These are phyloP conservation scores for Backusella circina DNA, from an alignment of 192 early-diverging fungal species.

Conservation along the genomic window DNA sequence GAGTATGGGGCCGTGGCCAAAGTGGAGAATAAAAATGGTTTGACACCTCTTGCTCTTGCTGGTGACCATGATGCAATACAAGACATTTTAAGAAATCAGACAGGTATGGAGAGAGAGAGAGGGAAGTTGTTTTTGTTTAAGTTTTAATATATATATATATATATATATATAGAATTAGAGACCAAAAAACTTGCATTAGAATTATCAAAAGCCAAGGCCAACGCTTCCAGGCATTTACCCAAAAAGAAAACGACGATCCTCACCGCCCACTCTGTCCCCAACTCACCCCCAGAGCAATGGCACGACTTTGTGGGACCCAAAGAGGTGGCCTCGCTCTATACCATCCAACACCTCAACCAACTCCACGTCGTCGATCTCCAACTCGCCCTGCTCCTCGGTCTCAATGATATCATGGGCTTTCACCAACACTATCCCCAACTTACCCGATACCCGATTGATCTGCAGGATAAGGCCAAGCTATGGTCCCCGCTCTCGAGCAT, in stretches of 20 bases:
- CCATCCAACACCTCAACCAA: conserved; percentile 49
- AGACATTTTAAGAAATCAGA: not conserved
- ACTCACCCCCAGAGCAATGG: conserved; percentile 18
- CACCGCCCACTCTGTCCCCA: conserved; percentile 5
- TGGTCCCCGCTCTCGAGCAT: conserved; percentile 68
- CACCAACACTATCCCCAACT: conserved; percentile 57
- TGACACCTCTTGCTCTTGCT: conserved; percentile 50
- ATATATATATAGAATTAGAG: not conserved
- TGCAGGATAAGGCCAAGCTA: conserved; percentile 60
- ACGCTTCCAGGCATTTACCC: conserved; percentile 8
- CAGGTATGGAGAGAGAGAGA: not conserved
- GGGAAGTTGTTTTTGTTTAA: no score
- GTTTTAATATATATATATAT: no score
- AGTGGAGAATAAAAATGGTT: conserved; percentile 51
- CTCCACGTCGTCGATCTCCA: conserved; percentile 70
- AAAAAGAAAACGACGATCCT: conserved; percentile 17
- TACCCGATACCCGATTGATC: conserved; percentile 44
- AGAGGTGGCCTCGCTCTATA: conserved; percentile 57
- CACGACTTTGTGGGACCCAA: conserved; percentile 24
- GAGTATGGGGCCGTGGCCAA: conserved; percentile 42
- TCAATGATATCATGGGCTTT: conserved; percentile 42
- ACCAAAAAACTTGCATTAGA: conserved; percentile 24
- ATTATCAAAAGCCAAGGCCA: conserved; percentile 12
- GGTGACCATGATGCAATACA: conserved; percentile 34
- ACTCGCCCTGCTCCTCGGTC: conserved; percentile 55